These are phyloP conservation scores for Salicornia ramosissima DNA, from an alignment of 148 eudicot species.

Conservation along the genomic window DNA sequence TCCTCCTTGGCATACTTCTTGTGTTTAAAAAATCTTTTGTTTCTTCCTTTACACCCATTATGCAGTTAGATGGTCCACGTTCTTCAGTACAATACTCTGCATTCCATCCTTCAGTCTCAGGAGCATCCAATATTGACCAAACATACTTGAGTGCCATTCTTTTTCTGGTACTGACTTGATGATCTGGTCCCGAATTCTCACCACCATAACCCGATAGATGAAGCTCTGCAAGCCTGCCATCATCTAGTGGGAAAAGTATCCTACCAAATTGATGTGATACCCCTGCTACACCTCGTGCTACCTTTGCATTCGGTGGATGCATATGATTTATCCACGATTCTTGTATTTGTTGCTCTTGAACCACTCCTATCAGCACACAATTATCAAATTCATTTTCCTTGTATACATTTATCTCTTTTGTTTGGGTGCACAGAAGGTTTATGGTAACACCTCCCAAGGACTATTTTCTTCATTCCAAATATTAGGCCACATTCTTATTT, in stretches of 20 bases:
- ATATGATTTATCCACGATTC: constrained; percentile 54
- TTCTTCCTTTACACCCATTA: constrained; percentile 60
- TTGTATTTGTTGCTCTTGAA: constrained; percentile 29
- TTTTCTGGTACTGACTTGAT: constrained; percentile 39
- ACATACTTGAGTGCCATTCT: constrained; percentile 42
- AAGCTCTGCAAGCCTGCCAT: constrained; percentile 77
- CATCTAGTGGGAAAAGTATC: constrained; percentile 57
- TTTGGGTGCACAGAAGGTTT: neutral
- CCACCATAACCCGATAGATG: constrained; percentile 73
- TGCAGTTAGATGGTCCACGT: constrained; percentile 71
- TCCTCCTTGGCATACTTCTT: constrained; percentile 41
- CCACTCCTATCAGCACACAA: constrained; percentile 26
- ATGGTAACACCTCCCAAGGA: neutral
- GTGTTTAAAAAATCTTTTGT: constrained; percentile 24
- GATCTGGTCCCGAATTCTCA: constrained; percentile 48
- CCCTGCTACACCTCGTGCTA: constrained; percentile 63
- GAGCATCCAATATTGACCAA: constrained; percentile 73
- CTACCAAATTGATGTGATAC: constrained; percentile 55
- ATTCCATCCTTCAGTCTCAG: constrained; percentile 93
- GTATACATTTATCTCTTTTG: neutral
- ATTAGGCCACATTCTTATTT: neutral
- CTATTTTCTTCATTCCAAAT: neutral
- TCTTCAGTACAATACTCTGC: constrained; percentile 73
- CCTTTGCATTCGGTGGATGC: constrained; percentile 64
- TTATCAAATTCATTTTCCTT: neutral